These are phyloP conservation scores for Phytophthora quininea DNA, from an alignment of 352 stramenopile genomes.

Conservation along the genomic window DNA sequence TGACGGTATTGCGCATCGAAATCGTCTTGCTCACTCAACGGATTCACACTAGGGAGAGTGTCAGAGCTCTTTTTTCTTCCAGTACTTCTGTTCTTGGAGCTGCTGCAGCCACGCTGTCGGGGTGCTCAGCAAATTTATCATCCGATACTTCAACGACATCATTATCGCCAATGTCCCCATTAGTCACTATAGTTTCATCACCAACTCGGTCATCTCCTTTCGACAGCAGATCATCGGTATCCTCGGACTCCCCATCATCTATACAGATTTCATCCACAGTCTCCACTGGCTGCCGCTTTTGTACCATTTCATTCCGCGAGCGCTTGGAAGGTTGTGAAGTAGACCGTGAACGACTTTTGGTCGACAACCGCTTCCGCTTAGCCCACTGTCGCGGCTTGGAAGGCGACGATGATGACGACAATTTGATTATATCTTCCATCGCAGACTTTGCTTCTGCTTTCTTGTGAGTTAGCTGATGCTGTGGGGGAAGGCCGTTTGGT, in stretches of 20 bases:
- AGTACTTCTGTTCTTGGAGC: too few relatives aligned
- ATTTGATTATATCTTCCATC: not conserved
- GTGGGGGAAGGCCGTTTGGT: too few relatives aligned
- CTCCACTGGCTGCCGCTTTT: not conserved
- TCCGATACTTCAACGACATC: too few relatives aligned
- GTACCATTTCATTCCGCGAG: not conserved
- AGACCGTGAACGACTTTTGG: not conserved
- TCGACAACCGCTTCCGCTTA: slow-evolving; percentile 2
- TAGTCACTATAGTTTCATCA: not conserved
- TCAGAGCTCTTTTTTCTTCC: too few relatives aligned
- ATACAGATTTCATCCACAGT: not conserved
- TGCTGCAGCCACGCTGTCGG: too few relatives aligned
- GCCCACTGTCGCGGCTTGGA: not conserved
- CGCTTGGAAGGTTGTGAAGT: not conserved
- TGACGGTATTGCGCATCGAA: slow-evolving; percentile 1
- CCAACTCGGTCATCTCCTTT: not conserved
- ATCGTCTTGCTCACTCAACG: not conserved
- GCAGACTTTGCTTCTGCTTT: not conserved
- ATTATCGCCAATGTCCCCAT: too few relatives aligned
- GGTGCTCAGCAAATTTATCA: too few relatives aligned
- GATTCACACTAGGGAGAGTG: not conserved
- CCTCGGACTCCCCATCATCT: not conserved
- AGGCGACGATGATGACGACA: not conserved
- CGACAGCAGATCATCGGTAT: not conserved
- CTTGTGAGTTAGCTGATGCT: not conserved